A percentile compares a stretch with the other conserved stretches of the same genome.
Evolutionary conservation across 2,329 filamentous ascomycete species (phyloP).

Genomic region (Pseudogymnoascus sp.): DNA sequence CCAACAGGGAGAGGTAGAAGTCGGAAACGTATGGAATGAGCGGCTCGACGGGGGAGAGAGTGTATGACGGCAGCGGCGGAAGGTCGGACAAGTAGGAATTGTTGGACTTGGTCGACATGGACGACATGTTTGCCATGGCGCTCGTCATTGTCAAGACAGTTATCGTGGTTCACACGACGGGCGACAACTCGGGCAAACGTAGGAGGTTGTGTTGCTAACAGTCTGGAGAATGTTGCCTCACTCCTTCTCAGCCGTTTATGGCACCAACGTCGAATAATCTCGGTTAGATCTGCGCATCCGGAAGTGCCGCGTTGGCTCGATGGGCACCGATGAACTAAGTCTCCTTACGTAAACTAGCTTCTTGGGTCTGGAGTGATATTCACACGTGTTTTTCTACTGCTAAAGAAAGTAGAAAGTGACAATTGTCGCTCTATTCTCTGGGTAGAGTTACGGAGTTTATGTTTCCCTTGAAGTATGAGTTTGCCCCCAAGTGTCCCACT

Average conservation of each 20-base stretch:
- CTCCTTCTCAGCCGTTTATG: conserved; percentile 4
- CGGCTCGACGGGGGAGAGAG: conserved; percentile 58
- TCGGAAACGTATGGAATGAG: conserved; percentile 74
- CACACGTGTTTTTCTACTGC: background rate
- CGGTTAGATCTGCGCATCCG: conserved; percentile 8
- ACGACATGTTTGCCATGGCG: conserved; percentile 9
- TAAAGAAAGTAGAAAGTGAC: background rate
- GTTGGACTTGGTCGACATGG: conserved; percentile 14
- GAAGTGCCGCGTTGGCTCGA: background rate
- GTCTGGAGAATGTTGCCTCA: background rate
- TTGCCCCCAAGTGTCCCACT: conserved; percentile 2
- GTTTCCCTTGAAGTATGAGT: background rate
- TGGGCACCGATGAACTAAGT: background rate
- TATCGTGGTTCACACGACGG: conserved; percentile 8
- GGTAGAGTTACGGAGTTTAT: background rate
- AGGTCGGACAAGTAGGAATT: conserved; percentile 46
- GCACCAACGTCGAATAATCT: conserved; percentile 7
- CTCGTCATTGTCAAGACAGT: conserved; percentile 2
- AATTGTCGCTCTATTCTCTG: background rate
- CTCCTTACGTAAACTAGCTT: conserved; percentile 7
- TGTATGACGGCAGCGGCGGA: conserved; percentile 79
- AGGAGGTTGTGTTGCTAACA: background rate
- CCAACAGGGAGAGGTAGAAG: conserved; percentile 64
- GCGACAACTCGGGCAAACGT: conserved; percentile 1
- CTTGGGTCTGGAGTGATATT: background rate